A percentile compares a stretch with the other conserved stretches of the same genome.
phyloP scores from a whole-genome alignment of 2,329 filamentous ascomycete species.

The Microcera coccophila region DNA sequence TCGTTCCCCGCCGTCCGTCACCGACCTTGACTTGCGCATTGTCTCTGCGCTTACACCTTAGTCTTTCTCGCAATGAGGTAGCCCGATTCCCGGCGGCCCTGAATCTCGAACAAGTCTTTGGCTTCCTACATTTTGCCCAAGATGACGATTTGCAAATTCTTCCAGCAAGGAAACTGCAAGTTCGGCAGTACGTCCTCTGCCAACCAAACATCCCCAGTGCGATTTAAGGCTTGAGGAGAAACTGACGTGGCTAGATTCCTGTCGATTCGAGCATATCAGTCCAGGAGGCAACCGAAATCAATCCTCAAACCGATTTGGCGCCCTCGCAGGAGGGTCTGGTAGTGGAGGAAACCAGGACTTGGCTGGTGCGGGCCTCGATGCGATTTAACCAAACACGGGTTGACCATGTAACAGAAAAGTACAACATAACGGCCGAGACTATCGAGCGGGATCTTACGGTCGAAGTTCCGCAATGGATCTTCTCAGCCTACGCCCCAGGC shows the following conservation, averaged over 20 bases:
- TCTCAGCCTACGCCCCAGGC: constrained; percentile 81
- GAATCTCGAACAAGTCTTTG: too few species aligned
- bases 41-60: constrained; percentile 1
- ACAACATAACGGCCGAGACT: constrained; percentile 52
- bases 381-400: background rate
- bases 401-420: constrained; percentile 33
- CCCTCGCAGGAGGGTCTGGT: constrained; percentile 34
- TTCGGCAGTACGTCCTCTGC: constrained; percentile 44
- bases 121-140: constrained; percentile 11
- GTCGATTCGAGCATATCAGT: constrained; percentile 52
- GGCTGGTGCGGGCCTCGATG: constrained; percentile 13
- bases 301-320: constrained; percentile 55
- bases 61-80: constrained; percentile 21
- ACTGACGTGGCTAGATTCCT: constrained; percentile 40
- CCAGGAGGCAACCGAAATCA: constrained; percentile 34
- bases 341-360: constrained; percentile 17
- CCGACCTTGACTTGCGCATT: background rate
- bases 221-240: background rate
- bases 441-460: constrained; percentile 65
- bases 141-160: constrained; percentile 48
- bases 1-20: background rate
- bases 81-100: constrained; percentile 10
- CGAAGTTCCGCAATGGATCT: constrained; percentile 76
- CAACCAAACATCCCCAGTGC: background rate
- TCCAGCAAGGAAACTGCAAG: constrained; percentile 49